phyloP scores from a whole-genome alignment of 2,329 filamentous ascomycete genomes.

The Paecilomyces formosus region DNA sequence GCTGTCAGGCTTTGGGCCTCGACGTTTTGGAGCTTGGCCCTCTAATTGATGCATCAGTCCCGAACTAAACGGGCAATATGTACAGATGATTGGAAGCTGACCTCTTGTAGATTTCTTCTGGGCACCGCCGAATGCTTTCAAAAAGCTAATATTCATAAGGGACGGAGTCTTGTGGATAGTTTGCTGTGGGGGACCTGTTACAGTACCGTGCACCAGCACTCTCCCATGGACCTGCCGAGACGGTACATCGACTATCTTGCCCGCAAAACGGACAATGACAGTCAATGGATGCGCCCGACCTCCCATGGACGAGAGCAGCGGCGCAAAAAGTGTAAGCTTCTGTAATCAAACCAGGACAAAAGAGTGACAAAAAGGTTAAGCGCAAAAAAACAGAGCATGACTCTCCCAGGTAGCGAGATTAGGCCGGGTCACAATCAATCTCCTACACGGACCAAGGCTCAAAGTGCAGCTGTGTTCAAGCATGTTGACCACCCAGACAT shows the following conservation, averaged over 20 bases:
- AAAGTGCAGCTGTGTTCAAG: neutral
- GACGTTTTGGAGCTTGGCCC: conserved; percentile 76
- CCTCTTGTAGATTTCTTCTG: conserved; percentile 72
- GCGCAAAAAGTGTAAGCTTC: neutral
- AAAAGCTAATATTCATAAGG: conserved; percentile 49
- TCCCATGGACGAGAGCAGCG: neutral
- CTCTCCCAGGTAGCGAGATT: neutral
- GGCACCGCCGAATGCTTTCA: conserved; percentile 55
- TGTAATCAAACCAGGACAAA: neutral
- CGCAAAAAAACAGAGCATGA: neutral
- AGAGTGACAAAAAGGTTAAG: neutral
- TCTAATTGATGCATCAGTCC: conserved; percentile 45
- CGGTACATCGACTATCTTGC: neutral
- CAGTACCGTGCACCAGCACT: neutral
- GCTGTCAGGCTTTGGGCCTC: conserved; percentile 93
- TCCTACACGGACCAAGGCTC: neutral
- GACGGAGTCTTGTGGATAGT: neutral
- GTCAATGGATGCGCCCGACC: neutral
- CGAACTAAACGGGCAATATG: neutral
- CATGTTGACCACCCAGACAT: neutral
- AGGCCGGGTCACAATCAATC: no score
- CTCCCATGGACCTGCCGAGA: neutral
- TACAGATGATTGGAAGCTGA: conserved; percentile 24
- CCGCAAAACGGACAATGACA: neutral
- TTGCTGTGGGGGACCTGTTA: neutral